Evolutionary conservation across 148 eudicot genomes (phyloP).

Genomic region (Mesembryanthemum crystallinum): DNA sequence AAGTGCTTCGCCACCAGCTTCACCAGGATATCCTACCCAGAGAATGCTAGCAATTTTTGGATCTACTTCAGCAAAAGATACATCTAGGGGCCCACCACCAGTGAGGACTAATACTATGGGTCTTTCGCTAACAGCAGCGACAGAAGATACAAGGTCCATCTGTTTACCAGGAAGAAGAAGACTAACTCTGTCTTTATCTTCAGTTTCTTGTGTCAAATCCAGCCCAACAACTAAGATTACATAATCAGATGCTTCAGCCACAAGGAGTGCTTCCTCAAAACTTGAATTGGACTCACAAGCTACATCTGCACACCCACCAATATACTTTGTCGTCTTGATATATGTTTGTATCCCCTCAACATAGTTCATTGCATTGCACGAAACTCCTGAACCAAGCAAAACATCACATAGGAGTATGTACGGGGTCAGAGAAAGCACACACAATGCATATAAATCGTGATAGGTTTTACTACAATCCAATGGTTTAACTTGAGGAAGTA

Average conservation of each 20-base stretch:
- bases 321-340: constrained; percentile 45
- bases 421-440: not conserved
- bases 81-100: constrained; percentile 94
- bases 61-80: constrained; percentile 67
- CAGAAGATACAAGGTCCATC: constrained; percentile 56
- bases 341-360: constrained; percentile 52
- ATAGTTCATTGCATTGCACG: constrained; percentile 59
- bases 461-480: not conserved
- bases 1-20: constrained; percentile 81
- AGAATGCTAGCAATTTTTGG: constrained; percentile 68
- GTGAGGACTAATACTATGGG: constrained; percentile 74
- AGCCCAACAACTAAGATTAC: constrained; percentile 81
- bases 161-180: constrained; percentile 95
- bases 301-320: constrained; percentile 66
- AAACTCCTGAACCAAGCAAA: constrained; percentile 50
- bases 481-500: not conserved
- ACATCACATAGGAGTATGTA: not conserved
- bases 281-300: constrained; percentile 57
- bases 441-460: not conserved
- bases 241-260: constrained; percentile 65
- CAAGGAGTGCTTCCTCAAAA: constrained; percentile 54
- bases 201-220: constrained; percentile 92
- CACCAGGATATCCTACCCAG: constrained; percentile 98
- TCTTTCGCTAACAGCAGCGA: constrained; percentile 60
- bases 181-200: constrained; percentile 79